Conservation (phyloP, 805 yeast species). For the Lipomyces yamanashiensis region DNA sequence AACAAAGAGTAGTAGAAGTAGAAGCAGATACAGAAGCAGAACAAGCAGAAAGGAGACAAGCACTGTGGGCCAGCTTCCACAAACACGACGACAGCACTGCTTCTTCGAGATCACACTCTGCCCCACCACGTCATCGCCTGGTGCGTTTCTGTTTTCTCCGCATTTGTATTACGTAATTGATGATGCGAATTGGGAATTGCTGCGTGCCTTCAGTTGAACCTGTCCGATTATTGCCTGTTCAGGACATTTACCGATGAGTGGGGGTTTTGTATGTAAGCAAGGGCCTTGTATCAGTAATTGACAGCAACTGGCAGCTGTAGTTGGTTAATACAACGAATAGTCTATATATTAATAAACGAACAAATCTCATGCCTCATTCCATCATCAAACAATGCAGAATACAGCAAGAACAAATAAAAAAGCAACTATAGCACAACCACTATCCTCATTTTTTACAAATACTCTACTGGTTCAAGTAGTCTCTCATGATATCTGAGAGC, state of each 20-base stretch:
- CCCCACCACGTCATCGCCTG: not conserved
- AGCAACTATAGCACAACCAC: not conserved
- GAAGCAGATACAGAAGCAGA: too few relatives aligned
- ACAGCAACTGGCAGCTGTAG: too few relatives aligned
- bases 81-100: not conserved
- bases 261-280: too few relatives aligned
- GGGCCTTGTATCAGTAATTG: too few relatives aligned
- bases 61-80: not conserved
- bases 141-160: not conserved
- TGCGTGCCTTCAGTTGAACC: too few relatives aligned
- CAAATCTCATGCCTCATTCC: too few relatives aligned
- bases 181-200: too few relatives aligned
- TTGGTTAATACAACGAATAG: too few relatives aligned
- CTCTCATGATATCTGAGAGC: slow-evolving; percentile 82
- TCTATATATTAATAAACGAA: too few relatives aligned
- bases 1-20: too few relatives aligned
- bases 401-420: not conserved
- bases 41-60: not conserved
- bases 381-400: not conserved
- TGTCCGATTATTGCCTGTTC: too few relatives aligned
- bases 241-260: too few relatives aligned
- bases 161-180: not conserved
- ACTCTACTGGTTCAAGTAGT: slow-evolving; percentile 47
- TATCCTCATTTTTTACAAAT: not conserved
- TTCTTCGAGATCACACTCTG: not conserved